Percentiles rank a stretch among this genome's conserved stretches.
Evolutionary conservation across 169 alveolate species (phyloP).

Genomic region (Ichthyophthirius multifiliis): DNA sequence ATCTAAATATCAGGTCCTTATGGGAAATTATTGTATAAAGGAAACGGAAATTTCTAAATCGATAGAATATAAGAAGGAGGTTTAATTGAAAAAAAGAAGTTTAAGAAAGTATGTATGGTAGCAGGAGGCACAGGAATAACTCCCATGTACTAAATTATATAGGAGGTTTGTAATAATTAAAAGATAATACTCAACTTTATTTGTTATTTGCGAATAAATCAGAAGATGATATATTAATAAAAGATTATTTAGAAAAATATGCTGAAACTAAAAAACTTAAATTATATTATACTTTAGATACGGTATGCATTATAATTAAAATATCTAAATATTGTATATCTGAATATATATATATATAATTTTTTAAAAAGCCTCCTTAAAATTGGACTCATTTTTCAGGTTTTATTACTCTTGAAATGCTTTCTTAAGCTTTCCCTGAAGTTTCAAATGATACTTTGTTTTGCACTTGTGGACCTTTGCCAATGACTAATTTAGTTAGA

Average conservation of each 20-base stretch:
- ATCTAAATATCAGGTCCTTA: conserved; percentile 50
- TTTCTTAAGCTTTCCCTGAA: conserved; percentile 42
- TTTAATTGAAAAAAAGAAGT: not conserved
- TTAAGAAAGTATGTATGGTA: conserved; percentile 37
- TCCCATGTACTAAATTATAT: conserved; percentile 55
- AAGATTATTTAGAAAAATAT: conserved; percentile 38
- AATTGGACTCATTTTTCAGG: conserved; percentile 57
- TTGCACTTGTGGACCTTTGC: conserved; percentile 64
- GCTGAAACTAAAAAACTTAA: conserved; percentile 28
- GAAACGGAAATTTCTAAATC: conserved; percentile 42
- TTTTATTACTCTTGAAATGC: conserved; percentile 46
- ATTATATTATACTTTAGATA: conserved; percentile 39
- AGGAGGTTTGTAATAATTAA: conserved; percentile 24
- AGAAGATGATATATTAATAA: conserved; percentile 57
- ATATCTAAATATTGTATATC: no score
- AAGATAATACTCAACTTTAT: conserved; percentile 29
- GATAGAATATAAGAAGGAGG: not conserved
- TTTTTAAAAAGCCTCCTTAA: conserved; percentile 32
- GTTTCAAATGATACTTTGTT: conserved; percentile 33
- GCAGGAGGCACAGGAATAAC: conserved; percentile 80
- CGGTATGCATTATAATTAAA: not conserved
- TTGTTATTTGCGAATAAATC: conserved; percentile 58
- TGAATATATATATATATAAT: not conserved
- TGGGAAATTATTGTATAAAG: conserved; percentile 45
- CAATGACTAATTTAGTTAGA: conserved; percentile 44